These are phyloP conservation scores for Mycena indigotica DNA, from an alignment of 768 basidiomycete species.

Conservation along the genomic window DNA sequence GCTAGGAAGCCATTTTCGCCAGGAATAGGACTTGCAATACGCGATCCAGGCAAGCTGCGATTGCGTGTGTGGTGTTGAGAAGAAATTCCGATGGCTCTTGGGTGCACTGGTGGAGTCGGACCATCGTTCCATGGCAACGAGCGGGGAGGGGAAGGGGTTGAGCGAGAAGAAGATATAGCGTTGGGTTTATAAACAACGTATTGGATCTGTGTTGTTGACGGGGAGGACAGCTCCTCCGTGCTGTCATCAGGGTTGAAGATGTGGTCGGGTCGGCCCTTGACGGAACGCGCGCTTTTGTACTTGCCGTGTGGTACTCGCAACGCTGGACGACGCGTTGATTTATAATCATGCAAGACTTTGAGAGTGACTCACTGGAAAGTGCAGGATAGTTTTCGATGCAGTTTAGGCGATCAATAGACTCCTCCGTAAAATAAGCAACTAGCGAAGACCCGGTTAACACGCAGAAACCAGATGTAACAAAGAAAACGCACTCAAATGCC, in stretches of 20 bases:
- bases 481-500: conserved; percentile 69
- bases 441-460: conserved; percentile 23
- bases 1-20: conserved; percentile 41
- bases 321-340: conserved; percentile 35
- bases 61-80: conserved; percentile 11
- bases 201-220: conserved; percentile 36
- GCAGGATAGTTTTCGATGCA: conserved; percentile 66
- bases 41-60: conserved; percentile 11
- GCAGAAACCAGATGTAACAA: conserved; percentile 16
- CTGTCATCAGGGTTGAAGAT: conserved; percentile 46
- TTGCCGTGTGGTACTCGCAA: conserved; percentile 63
- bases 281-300: conserved; percentile 73
- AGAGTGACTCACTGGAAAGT: conserved; percentile 29
- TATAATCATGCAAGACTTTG: neutral
- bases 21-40: neutral
- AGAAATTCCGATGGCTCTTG: conserved; percentile 43
- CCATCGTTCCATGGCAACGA: conserved; percentile 16
- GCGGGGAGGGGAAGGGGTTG: conserved; percentile 19
- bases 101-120: conserved; percentile 26
- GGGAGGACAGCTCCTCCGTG: conserved; percentile 36
- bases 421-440: conserved; percentile 84
- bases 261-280: conserved; percentile 57
- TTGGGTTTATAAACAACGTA: conserved; percentile 46
- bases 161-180: conserved; percentile 6
- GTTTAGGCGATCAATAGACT: conserved; percentile 58